phyloP scores from a whole-genome alignment of 371 early-diverging fungal species.

The Synchytrium microbalum region DNA sequence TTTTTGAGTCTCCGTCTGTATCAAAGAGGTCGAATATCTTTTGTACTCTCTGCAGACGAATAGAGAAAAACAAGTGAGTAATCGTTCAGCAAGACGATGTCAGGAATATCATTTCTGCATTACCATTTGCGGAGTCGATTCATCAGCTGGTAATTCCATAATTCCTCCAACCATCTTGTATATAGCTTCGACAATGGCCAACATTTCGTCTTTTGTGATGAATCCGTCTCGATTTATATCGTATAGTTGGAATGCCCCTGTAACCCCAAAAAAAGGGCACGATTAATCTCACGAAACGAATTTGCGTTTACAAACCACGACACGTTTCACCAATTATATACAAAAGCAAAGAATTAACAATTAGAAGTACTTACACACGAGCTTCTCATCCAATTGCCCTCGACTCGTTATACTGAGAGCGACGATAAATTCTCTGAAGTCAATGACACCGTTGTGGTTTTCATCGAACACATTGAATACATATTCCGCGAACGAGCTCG shows the following conservation, averaged over 20 bases:
- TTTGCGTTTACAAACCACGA: neutral
- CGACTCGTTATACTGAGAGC: constrained; percentile 81
- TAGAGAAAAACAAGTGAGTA: neutral
- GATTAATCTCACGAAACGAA: constrained; percentile 2
- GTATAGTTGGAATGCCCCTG: constrained; percentile 67
- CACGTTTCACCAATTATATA: neutral
- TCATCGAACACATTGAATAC: constrained; percentile 39
- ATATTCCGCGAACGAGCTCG: constrained; percentile 77
- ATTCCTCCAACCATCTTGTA: constrained; percentile 90
- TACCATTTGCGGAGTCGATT: constrained; percentile 70
- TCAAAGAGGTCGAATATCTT: neutral
- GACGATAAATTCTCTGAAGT: constrained; percentile 87
- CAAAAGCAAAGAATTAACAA: neutral
- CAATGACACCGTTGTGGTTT: constrained; percentile 54
- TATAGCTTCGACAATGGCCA: constrained; percentile 81
- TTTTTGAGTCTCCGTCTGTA: constrained; percentile 65
- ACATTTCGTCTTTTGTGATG: constrained; percentile 85
- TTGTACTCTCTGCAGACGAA: constrained; percentile 3
- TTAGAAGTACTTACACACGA: constrained; percentile 64
- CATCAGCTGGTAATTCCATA: constrained; percentile 81
- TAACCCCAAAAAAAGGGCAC: constrained; percentile 1
- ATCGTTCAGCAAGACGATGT: neutral
- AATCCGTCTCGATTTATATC: constrained; percentile 87
- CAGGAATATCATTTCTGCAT: constrained; percentile 62
- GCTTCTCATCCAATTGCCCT: constrained; percentile 80